Evolutionary conservation across 305 asterid genomes (phyloP).

Genomic region (Solanum hybrid): DNA sequence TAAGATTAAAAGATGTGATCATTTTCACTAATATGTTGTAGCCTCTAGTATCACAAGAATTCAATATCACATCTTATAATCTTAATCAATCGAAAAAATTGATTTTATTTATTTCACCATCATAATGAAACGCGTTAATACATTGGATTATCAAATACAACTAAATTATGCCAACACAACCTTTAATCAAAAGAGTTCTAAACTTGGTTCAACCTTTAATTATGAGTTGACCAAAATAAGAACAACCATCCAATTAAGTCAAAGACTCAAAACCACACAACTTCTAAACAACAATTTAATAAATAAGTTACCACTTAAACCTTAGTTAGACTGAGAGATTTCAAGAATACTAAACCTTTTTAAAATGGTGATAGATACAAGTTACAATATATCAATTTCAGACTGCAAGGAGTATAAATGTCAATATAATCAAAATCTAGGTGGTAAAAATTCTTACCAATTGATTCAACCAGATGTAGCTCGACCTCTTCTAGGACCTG

Average conservation of each 20-base stretch:
- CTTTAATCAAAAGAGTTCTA: not conserved
- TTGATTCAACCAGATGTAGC: not conserved
- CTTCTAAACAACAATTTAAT: not conserved
- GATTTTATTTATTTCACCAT: not conserved
- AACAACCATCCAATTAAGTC: not conserved
- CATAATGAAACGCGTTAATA: not conserved
- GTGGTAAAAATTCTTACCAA: not conserved
- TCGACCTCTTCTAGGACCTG: not conserved
- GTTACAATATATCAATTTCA: too few relatives aligned
- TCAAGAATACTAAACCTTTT: not conserved
- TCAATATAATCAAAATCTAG: too few relatives aligned
- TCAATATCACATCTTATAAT: not conserved
- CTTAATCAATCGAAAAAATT: not conserved
- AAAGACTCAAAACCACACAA: not conserved
- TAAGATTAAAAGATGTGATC: not conserved
- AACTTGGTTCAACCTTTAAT: not conserved
- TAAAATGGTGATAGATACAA: too few relatives aligned
- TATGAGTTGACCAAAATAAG: not conserved
- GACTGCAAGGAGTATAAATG: too few relatives aligned
- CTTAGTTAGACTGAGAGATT: not conserved
- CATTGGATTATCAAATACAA: not conserved
- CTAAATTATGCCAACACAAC: not conserved
- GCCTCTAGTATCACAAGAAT: not conserved
- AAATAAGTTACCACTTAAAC: not conserved
- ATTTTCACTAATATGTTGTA: not conserved